Conservation (phyloP, 352 stramenopile species). For the Pythium sukuiense region DNA sequence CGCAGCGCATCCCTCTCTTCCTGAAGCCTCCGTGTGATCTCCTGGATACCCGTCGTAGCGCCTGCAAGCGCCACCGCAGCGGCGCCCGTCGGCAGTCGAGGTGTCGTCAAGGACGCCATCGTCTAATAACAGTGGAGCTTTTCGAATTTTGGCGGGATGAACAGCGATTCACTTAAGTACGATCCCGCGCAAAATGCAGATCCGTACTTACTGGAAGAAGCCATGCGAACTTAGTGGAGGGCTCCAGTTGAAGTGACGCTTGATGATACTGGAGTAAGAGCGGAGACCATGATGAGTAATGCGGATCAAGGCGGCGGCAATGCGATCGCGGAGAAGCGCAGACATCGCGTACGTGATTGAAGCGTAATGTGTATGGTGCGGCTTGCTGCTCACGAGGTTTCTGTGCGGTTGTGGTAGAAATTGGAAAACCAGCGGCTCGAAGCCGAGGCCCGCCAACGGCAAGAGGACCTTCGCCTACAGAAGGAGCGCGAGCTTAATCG, state of each 20-base stretch:
- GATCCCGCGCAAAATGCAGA: not conserved
- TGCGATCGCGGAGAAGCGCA: constrained; percentile 31
- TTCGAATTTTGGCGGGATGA: constrained; percentile 20
- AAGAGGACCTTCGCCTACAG: constrained; percentile 42
- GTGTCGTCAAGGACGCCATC: not conserved
- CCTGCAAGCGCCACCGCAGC: not conserved
- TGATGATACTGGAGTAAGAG: not conserved
- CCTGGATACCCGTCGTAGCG: constrained; percentile 34
- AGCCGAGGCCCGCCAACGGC: constrained; percentile 44
- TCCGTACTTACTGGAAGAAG: not conserved
- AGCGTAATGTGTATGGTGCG: not conserved
- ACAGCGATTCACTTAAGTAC: constrained; percentile 13
- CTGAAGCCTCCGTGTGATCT: constrained; percentile 62
- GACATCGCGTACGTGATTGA: constrained; percentile 24
- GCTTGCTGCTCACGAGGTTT: not conserved
- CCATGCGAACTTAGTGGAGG: constrained; percentile 8
- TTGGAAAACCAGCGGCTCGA: constrained; percentile 69
- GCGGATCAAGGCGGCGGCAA: constrained; percentile 7
- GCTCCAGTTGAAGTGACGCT: constrained; percentile 1
- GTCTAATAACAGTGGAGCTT: not conserved
- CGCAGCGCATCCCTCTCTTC: constrained; percentile 59
- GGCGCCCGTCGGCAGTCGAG: not conserved
- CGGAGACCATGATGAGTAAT: not conserved
- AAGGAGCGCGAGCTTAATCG: constrained; percentile 48
- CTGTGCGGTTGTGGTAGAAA: constrained; percentile 39